Evolutionary conservation across 2,329 filamentous ascomycete species (phyloP).

Genomic region (Neopestalotiopsis sp.): DNA sequence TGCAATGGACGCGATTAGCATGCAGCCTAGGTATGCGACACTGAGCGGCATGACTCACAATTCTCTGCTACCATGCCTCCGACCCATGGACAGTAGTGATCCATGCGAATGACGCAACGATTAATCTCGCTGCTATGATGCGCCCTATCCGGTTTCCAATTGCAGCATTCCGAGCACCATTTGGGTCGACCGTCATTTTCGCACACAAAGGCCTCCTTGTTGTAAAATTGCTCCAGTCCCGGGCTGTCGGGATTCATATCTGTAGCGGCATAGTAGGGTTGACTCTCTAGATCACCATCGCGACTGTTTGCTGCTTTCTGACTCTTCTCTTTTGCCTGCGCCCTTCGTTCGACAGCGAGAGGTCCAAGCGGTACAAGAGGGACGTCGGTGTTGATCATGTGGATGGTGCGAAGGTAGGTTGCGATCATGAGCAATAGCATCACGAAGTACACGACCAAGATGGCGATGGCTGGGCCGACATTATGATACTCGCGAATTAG

Average conservation of each 20-base stretch:
- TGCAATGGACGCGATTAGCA: constrained; percentile 37
- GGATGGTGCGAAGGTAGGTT: constrained; percentile 75
- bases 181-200: constrained; percentile 82
- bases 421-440: constrained; percentile 70
- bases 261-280: constrained; percentile 41
- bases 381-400: constrained; percentile 71
- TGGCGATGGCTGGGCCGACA: constrained; percentile 65
- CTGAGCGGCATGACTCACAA: constrained; percentile 48
- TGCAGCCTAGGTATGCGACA: not conserved
- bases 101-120: constrained; percentile 87
- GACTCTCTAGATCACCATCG: constrained; percentile 40
- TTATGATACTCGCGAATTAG: constrained; percentile 60
- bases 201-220: constrained; percentile 83
- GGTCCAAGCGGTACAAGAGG: constrained; percentile 75
- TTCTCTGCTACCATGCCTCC: constrained; percentile 89
- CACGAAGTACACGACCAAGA: constrained; percentile 76
- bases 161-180: constrained; percentile 84
- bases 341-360: constrained; percentile 35
- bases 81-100: constrained; percentile 97
- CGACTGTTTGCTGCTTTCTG: constrained; percentile 27
- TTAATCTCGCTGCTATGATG: constrained; percentile 86
- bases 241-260: constrained; percentile 64
- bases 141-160: constrained; percentile 86
- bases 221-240: constrained; percentile 79
- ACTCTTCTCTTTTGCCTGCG: constrained; percentile 33